Evolutionary conservation across 148 eudicot genomes (phyloP).

Genomic region (Talinum fruticosum): DNA sequence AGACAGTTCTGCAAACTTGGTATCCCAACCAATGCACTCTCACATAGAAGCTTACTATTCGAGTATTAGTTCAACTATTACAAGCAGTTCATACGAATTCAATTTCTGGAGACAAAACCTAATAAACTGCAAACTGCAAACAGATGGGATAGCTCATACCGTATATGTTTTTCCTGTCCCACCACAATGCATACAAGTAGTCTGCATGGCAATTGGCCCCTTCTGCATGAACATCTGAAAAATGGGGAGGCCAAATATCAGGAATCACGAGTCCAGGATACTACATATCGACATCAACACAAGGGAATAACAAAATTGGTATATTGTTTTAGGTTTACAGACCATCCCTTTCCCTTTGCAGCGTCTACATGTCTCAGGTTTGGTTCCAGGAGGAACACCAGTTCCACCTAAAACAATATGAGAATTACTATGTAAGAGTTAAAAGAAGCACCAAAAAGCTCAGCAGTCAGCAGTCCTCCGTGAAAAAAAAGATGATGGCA

Average conservation of each 20-base stretch:
- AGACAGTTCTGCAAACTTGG: too few relatives aligned
- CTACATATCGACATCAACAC: neutral
- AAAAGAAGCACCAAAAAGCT: neutral
- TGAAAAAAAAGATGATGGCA: neutral
- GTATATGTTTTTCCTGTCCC: slow-evolving; percentile 72
- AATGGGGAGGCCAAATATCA: slow-evolving; percentile 9
- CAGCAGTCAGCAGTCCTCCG: neutral
- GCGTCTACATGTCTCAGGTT: slow-evolving; percentile 79
- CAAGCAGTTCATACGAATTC: neutral
- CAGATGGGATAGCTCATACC: slow-evolving; percentile 37
- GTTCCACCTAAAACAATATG: slow-evolving; percentile 57
- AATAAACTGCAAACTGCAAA: slow-evolving; percentile 1
- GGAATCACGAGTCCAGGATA: slow-evolving; percentile 17
- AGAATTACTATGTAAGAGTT: slow-evolving; percentile 7
- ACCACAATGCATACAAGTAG: slow-evolving; percentile 59
- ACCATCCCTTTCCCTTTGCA: slow-evolving; percentile 90
- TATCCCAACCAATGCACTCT: too few relatives aligned
- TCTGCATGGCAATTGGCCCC: slow-evolving; percentile 60
- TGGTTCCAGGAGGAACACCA: slow-evolving; percentile 96
- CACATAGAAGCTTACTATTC: neutral
- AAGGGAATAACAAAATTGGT: neutral
- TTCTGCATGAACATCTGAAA: slow-evolving; percentile 52
- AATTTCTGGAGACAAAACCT: too few relatives aligned
- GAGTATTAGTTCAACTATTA: neutral
- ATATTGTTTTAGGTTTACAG: slow-evolving; percentile 26